phyloP scores from a whole-genome alignment of 192 early-diverging fungal species.

The Backusella liffmaniae region DNA sequence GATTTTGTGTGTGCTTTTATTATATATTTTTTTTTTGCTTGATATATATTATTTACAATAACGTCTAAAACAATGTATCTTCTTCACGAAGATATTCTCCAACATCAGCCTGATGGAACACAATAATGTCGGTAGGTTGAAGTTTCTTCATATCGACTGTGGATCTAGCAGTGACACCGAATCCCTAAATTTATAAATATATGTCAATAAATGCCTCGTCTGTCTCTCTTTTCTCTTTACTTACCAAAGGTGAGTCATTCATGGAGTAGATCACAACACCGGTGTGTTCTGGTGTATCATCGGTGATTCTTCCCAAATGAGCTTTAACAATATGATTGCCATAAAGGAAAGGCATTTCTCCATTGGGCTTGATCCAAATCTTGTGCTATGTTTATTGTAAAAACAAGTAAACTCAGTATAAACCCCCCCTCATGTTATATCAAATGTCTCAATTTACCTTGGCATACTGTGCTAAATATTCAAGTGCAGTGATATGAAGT shows the following conservation, averaged over 20 bases:
- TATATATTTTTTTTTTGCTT: background rate
- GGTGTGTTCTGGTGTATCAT: constrained; percentile 98
- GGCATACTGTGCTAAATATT: constrained; percentile 92
- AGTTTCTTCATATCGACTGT: constrained; percentile 90
- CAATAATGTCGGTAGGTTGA: constrained; percentile 91
- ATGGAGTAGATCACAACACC: constrained; percentile 94
- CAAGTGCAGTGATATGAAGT: constrained; percentile 91
- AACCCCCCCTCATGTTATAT: background rate
- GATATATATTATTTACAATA: constrained; percentile 11
- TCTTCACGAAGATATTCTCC: constrained; percentile 92
- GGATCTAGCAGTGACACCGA: constrained; percentile 94
- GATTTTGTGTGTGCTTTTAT: background rate
- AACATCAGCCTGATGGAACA: constrained; percentile 97
- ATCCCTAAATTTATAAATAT: constrained; percentile 57
- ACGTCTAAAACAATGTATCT: constrained; percentile 65
- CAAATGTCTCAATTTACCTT: constrained; percentile 49
- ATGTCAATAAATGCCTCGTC: background rate
- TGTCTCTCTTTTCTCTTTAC: background rate
- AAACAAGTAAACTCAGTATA: too few species aligned
- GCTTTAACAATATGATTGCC: constrained; percentile 98
- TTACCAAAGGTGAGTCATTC: constrained; percentile 85
- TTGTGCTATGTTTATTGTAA: constrained; percentile 68
- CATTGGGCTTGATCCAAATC: constrained; percentile 99
- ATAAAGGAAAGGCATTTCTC: constrained; percentile 98
- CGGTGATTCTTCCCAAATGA: constrained; percentile 94